These are phyloP conservation scores for Phanerochaete sordida DNA, from an alignment of 768 basidiomycete genomes.

Conservation along the genomic window DNA sequence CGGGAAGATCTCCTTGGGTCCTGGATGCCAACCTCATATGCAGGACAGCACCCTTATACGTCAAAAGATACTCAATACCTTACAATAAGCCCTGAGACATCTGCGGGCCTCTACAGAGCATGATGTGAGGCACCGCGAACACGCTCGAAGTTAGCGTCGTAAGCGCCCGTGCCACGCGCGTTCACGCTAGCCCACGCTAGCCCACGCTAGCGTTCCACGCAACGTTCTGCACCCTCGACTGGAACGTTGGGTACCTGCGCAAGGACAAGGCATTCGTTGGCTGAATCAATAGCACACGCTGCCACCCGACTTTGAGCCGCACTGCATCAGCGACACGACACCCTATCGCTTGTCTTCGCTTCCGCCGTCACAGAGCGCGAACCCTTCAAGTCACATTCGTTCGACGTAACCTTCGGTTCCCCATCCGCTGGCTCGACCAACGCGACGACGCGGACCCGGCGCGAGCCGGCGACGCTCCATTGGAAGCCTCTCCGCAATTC, in stretches of 20 bases:
- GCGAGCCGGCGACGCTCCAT: background rate
- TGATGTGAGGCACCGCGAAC: no score
- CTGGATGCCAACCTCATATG: no score
- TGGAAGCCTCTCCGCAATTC: background rate
- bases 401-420: background rate
- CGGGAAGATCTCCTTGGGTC: no score
- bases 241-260: slow-evolving; percentile 18
- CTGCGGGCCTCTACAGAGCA: no score
- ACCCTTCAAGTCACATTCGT: background rate
- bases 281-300: slow-evolving; percentile 22
- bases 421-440: background rate
- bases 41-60: no score
- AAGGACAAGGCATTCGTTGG: slow-evolving; percentile 2
- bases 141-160: no score
- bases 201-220: no score
- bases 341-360: background rate
- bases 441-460: background rate
- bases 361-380: background rate
- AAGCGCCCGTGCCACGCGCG: no score
- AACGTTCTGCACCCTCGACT: no score
- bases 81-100: no score
- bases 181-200: no score
- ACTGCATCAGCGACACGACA: slow-evolving; percentile 12
- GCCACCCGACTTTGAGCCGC: slow-evolving; percentile 30
- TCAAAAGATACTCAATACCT: no score